These are phyloP conservation scores for Leccinum pseudoinsigne DNA, from an alignment of 1,284 basidiomycete genomes.

Conservation along the genomic window DNA sequence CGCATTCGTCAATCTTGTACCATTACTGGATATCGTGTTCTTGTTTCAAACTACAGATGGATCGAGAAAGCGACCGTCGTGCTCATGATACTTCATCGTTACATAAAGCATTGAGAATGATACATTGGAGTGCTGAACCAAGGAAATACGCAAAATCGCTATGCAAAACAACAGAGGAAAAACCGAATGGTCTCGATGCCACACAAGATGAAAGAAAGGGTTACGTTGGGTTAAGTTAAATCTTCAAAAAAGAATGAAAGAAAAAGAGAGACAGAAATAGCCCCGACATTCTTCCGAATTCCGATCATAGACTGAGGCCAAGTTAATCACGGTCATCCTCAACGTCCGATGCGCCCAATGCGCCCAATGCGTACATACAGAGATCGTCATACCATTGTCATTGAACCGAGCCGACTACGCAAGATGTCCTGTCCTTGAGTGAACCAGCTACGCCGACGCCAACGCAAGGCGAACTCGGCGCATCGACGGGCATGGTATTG, in stretches of 20 bases:
- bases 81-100: conserved; percentile 24
- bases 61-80: conserved; percentile 11
- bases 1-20: neutral
- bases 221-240: conserved; percentile 14
- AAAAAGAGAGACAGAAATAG: neutral
- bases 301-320: neutral
- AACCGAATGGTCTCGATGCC: conserved; percentile 11
- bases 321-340: neutral
- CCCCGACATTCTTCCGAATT: neutral
- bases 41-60: conserved; percentile 19
- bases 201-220: conserved; percentile 1
- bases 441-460: conserved; percentile 12
- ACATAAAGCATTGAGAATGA: conserved; percentile 20
- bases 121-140: conserved; percentile 28
- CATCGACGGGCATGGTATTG: conserved; percentile 10
- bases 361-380: neutral
- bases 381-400: conserved; percentile 10
- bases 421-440: conserved; percentile 1
- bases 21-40: neutral
- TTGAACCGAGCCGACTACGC: conserved; percentile 19
- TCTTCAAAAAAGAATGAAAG: conserved; percentile 4
- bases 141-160: conserved; percentile 13
- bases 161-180: conserved; percentile 29
- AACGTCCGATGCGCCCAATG: neutral
- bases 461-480: conserved; percentile 6